Conservation (phyloP, 805 yeast genomes). For the Sugiyamaella mastotermitis region DNA sequence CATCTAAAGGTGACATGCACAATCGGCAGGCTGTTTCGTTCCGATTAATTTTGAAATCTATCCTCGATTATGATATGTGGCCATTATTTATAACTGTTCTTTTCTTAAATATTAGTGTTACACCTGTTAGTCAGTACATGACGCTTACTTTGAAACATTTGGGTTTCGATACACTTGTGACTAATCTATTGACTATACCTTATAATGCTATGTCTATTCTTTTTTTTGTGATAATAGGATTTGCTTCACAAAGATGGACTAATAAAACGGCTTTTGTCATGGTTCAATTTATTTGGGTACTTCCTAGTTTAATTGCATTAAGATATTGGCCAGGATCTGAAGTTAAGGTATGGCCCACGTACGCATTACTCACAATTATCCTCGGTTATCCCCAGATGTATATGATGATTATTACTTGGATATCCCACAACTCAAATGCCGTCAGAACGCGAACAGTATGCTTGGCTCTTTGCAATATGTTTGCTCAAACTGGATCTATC, state of each 20-base stretch:
- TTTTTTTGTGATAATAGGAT: slow-evolving; percentile 11
- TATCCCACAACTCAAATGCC: slow-evolving; percentile 55
- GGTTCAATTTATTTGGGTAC: slow-evolving; percentile 14
- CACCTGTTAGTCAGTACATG: slow-evolving; percentile 39
- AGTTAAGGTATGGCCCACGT: slow-evolving; percentile 27
- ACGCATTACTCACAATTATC: slow-evolving; percentile 23
- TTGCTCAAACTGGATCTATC: slow-evolving; percentile 53
- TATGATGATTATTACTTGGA: slow-evolving; percentile 53
- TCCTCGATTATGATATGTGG: slow-evolving; percentile 48
- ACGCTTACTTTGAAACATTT: slow-evolving; percentile 43
- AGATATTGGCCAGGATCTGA: slow-evolving; percentile 38
- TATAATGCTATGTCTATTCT: slow-evolving; percentile 11
- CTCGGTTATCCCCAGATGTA: slow-evolving; percentile 36
- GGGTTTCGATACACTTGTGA: slow-evolving; percentile 48
- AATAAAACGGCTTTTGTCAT: slow-evolving; percentile 13
- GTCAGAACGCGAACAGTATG: slow-evolving; percentile 59
- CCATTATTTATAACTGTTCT: slow-evolving; percentile 48
- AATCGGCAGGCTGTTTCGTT: slow-evolving; percentile 48
- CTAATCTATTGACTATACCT: slow-evolving; percentile 44
- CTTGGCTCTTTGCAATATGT: slow-evolving; percentile 60
- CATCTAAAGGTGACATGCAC: slow-evolving; percentile 58
- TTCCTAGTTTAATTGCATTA: slow-evolving; percentile 18
- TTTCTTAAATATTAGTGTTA: slow-evolving; percentile 33
- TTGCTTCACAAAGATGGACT: slow-evolving; percentile 11
- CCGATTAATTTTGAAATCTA: slow-evolving; percentile 35